Evolutionary conservation across 73 alveolate genomes (phyloP).

Genomic region (Symbiodinium pilosum): DNA sequence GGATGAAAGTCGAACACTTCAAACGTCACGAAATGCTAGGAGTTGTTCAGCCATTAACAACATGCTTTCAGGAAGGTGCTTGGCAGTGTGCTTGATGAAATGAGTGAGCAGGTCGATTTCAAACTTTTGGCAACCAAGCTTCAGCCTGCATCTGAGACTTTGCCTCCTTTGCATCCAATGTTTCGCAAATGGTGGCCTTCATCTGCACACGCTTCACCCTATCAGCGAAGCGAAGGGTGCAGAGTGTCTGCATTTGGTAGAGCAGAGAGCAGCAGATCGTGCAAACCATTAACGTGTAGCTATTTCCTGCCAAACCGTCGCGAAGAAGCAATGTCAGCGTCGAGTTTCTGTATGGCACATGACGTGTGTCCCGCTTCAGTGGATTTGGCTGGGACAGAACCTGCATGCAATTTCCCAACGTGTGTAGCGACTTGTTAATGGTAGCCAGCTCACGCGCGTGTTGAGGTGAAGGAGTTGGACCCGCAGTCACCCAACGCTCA

Average conservation of each 20-base stretch:
- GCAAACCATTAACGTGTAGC: slow-evolving; percentile 71
- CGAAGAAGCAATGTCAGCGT: slow-evolving; percentile 40
- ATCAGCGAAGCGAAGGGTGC: slow-evolving; percentile 89
- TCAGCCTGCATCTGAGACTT: slow-evolving; percentile 83
- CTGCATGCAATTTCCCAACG: slow-evolving; percentile 80
- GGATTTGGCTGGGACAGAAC: slow-evolving; percentile 45
- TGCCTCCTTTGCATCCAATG: slow-evolving; percentile 28
- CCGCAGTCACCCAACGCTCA: slow-evolving; percentile 55
- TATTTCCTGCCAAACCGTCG: slow-evolving; percentile 74
- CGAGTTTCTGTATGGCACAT: slow-evolving; percentile 81
- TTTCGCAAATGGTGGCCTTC: slow-evolving; percentile 49
- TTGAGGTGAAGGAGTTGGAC: slow-evolving; percentile 39
- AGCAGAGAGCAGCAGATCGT: slow-evolving; percentile 54
- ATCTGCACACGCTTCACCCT: slow-evolving; percentile 93
- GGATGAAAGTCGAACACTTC: too few relatives aligned
- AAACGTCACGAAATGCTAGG: neutral
- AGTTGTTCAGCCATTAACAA: neutral
- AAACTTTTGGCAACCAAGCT: neutral
- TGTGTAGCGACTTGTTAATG: slow-evolving; percentile 68
- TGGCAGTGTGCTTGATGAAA: too few relatives aligned
- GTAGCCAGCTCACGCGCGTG: slow-evolving; percentile 89
- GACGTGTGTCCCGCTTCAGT: slow-evolving; percentile 9
- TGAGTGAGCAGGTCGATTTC: neutral
- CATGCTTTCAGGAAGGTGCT: too few relatives aligned
- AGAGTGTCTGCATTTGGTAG: slow-evolving; percentile 45